Evolutionary conservation across 2,329 filamentous ascomycete species (phyloP).

Genomic region (Chalaropsis ovoidea): DNA sequence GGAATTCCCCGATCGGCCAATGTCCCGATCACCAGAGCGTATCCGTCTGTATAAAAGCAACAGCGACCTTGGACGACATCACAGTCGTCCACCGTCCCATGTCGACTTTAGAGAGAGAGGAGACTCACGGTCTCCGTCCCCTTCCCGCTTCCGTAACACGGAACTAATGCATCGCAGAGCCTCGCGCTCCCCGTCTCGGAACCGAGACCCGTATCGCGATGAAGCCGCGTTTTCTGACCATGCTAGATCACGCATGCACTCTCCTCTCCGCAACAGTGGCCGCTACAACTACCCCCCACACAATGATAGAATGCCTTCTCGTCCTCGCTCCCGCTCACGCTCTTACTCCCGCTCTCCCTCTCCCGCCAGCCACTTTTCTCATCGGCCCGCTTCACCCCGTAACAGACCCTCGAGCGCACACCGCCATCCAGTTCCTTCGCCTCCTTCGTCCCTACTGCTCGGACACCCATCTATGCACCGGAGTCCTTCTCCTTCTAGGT

Average conservation of each 20-base stretch:
- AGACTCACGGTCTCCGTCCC: not conserved
- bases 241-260: not conserved
- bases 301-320: not conserved
- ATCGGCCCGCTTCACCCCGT: not conserved
- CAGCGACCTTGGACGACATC: not conserved
- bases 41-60: not conserved
- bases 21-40: conserved; percentile 15
- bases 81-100: not conserved
- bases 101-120: not conserved
- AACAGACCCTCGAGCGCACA: not conserved
- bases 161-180: not conserved
- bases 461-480: not conserved
- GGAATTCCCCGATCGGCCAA: conserved; percentile 12
- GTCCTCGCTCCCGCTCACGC: not conserved
- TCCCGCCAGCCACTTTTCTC: not conserved
- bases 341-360: not conserved
- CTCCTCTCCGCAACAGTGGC: not conserved
- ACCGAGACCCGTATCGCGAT: not conserved
- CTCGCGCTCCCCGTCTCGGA: not conserved
- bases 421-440: not conserved
- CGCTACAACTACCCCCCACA: not conserved
- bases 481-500: not conserved
- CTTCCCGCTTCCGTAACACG: not conserved
- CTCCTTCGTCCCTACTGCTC: not conserved
- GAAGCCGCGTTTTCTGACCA: not conserved